Conservation (phyloP, 1,284 basidiomycete species). For the Fomitiporia mediterranea region DNA sequence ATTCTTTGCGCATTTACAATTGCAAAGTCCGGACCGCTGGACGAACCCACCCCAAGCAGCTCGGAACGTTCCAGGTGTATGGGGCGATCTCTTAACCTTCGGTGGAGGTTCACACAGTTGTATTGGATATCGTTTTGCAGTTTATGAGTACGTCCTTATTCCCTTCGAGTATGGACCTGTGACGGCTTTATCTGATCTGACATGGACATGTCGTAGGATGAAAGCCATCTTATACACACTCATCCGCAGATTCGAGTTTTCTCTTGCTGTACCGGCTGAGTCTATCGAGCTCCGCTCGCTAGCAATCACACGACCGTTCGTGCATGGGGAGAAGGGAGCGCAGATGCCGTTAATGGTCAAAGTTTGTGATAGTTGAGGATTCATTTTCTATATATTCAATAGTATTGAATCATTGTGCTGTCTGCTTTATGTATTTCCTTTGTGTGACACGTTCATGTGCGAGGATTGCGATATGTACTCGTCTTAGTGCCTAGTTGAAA, state of each 20-base stretch:
- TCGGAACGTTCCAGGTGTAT: slow-evolving; percentile 29
- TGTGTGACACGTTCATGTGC: too few relatives aligned
- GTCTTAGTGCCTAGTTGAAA: too few relatives aligned
- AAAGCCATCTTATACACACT: slow-evolving; percentile 26
- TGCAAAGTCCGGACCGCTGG: slow-evolving; percentile 31
- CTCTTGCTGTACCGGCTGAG: slow-evolving; percentile 23
- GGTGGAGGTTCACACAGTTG: slow-evolving; percentile 28
- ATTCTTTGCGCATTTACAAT: not conserved
- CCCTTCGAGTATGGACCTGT: not conserved
- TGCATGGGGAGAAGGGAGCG: slow-evolving; percentile 17
- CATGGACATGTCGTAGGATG: slow-evolving; percentile 21
- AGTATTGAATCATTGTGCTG: too few relatives aligned
- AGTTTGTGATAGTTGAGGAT: not conserved
- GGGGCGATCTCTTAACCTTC: slow-evolving; percentile 31
- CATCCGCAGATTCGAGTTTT: slow-evolving; percentile 25
- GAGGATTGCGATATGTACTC: too few relatives aligned
- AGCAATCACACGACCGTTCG: slow-evolving; percentile 23
- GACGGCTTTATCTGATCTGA: not conserved
- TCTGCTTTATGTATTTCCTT: too few relatives aligned
- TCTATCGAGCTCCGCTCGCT: slow-evolving; percentile 22
- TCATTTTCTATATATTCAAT: too few relatives aligned
- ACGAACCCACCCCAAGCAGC: slow-evolving; percentile 24
- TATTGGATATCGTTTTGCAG: slow-evolving; percentile 41
- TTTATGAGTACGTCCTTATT: slow-evolving; percentile 33
- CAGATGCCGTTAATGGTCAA: slow-evolving; percentile 27